These are phyloP conservation scores for Hysterangium stoloniferum DNA, from an alignment of 768 basidiomycete species.

Conservation along the genomic window DNA sequence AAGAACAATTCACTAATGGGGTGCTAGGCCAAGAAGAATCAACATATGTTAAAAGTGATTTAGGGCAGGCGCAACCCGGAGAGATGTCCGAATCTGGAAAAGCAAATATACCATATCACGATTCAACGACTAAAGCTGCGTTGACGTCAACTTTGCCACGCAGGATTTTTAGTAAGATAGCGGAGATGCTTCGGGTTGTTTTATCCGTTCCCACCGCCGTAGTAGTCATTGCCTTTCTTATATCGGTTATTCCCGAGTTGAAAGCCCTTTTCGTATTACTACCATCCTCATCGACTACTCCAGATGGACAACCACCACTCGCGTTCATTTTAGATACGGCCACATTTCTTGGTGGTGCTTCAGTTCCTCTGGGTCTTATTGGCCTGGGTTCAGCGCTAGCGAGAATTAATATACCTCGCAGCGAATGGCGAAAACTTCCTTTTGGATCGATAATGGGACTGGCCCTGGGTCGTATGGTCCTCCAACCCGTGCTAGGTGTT, in stretches of 20 bases:
- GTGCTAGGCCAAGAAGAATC: neutral
- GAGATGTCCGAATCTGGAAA: too few relatives aligned
- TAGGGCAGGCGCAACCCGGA: too few relatives aligned
- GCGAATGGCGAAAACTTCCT: constrained; percentile 36
- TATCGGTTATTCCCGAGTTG: constrained; percentile 47
- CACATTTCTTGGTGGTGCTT: constrained; percentile 52
- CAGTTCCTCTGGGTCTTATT: constrained; percentile 55
- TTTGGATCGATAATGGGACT: constrained; percentile 46
- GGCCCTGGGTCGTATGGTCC: constrained; percentile 45
- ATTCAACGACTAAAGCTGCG: constrained; percentile 7
- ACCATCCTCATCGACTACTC: constrained; percentile 38
- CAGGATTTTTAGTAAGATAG: neutral
- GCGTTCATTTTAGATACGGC: constrained; percentile 51
- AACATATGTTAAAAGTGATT: neutral
- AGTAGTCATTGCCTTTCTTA: constrained; percentile 46
- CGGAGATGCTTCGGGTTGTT: constrained; percentile 29
- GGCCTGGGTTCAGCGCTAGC: constrained; percentile 59
- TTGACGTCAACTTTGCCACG: neutral
- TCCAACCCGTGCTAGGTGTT: constrained; percentile 56
- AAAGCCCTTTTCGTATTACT: constrained; percentile 54
- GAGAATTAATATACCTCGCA: constrained; percentile 42
- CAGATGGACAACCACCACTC: constrained; percentile 62
- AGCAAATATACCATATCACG: too few relatives aligned
- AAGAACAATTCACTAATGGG: neutral
- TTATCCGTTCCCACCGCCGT: constrained; percentile 43